Percentiles rank a stretch among this genome's conserved stretches.
Evolutionary conservation across 495 filamentous ascomycete genomes (phyloP).

Genomic region (Elaphomyces granulatus): DNA sequence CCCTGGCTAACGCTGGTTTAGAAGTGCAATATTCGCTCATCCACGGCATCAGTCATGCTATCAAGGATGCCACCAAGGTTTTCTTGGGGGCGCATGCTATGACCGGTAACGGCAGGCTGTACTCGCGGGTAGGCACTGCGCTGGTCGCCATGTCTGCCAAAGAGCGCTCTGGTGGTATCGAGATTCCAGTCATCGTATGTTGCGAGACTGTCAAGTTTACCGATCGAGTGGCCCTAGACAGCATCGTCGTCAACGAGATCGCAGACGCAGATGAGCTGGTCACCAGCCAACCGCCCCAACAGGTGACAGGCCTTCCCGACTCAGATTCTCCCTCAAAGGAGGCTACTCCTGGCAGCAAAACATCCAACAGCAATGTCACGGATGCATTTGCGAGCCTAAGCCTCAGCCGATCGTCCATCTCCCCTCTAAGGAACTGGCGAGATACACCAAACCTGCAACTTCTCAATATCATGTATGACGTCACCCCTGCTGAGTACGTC

Average conservation of each 20-base stretch:
- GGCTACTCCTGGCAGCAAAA: conserved; percentile 17
- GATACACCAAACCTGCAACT: conserved; percentile 50
- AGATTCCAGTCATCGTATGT: conserved; percentile 72
- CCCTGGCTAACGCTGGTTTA: conserved; percentile 52
- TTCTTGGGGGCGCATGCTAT: conserved; percentile 82
- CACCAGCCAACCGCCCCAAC: conserved; percentile 15
- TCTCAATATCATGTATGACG: conserved; percentile 83
- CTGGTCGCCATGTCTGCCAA: conserved; percentile 78
- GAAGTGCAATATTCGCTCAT: conserved; percentile 68
- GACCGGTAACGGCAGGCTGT: conserved; percentile 79
- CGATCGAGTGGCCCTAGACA: conserved; percentile 76
- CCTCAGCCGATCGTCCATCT: conserved; percentile 8
- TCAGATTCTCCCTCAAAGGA: conserved; percentile 13
- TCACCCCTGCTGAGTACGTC: conserved; percentile 80
- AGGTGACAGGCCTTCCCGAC: conserved; percentile 26
- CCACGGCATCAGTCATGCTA: conserved; percentile 54
- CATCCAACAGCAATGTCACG: conserved; percentile 8
- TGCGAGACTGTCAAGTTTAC: conserved; percentile 96
- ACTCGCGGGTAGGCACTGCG: conserved; percentile 76
- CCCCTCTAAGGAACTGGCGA: conserved; percentile 42
- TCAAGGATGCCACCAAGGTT: conserved; percentile 63
- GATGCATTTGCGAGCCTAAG: conserved; percentile 14
- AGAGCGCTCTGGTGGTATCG: conserved; percentile 38
- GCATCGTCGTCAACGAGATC: conserved; percentile 87
- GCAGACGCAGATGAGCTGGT: conserved; percentile 53